phyloP scores from a whole-genome alignment of 495 filamentous ascomycete genomes.

The Massariosphaeria phaeospora region DNA sequence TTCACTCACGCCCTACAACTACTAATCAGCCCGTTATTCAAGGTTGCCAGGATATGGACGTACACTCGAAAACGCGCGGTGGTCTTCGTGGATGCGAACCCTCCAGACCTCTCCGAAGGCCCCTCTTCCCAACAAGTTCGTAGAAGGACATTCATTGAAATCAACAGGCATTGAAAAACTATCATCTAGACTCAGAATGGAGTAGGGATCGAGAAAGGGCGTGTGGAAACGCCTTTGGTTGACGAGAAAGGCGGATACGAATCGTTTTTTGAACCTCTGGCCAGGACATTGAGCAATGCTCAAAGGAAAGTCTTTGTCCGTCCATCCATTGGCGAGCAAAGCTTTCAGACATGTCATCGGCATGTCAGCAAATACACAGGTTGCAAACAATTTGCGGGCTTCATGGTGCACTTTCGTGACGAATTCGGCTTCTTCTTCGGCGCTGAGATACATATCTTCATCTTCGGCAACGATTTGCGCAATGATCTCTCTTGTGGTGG shows the following conservation, averaged over 20 bases:
- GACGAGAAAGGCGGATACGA: background rate
- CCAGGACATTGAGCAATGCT: background rate
- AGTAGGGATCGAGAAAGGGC: background rate
- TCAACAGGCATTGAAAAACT: constrained; percentile 9
- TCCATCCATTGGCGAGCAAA: background rate
- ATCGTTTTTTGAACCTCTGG: background rate
- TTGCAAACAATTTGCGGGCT: constrained; percentile 1
- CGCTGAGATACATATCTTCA: background rate
- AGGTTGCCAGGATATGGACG: background rate
- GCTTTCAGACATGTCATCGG: constrained; percentile 6
- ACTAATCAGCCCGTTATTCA: background rate
- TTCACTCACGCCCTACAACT: background rate
- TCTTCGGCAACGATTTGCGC: background rate
- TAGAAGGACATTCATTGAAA: background rate
- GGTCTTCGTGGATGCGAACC: constrained; percentile 2
- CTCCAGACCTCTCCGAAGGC: constrained; percentile 12
- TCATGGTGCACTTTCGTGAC: background rate
- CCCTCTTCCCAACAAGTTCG: constrained; percentile 2
- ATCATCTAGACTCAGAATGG: background rate
- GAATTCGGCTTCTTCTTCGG: background rate
- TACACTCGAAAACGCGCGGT: background rate
- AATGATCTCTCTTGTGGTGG: background rate
- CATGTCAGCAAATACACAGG: background rate
- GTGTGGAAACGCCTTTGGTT: constrained; percentile 7
- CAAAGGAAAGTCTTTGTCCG: constrained; percentile 1